Conservation (phyloP, 2,329 filamentous ascomycete species). For the Chaetomium sp. region DNA sequence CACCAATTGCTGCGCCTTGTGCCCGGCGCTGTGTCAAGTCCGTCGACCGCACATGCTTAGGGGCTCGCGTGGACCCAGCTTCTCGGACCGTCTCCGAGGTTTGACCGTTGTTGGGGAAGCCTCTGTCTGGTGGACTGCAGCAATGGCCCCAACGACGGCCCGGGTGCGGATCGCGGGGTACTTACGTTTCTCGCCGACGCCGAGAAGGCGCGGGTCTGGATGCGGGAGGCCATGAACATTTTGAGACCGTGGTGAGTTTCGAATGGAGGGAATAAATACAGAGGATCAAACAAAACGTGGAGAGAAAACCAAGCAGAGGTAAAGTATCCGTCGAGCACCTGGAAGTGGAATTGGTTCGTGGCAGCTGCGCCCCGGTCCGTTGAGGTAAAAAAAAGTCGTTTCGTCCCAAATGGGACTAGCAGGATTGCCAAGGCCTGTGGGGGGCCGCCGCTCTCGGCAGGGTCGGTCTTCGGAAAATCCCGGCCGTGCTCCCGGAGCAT, state of each 20-base stretch:
- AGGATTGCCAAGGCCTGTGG: not conserved
- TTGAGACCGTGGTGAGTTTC: conserved; percentile 29
- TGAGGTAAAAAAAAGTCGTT: conserved; percentile 18
- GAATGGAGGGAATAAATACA: not conserved
- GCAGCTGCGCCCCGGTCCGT: conserved; percentile 5
- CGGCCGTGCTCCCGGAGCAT: not conserved
- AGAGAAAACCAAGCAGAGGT: conserved; percentile 9
- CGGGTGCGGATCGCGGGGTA: conserved; percentile 13
- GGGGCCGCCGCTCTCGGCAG: conserved; percentile 12
- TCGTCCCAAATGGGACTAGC: not conserved
- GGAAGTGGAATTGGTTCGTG: conserved; percentile 1
- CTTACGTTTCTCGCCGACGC: conserved; percentile 70
- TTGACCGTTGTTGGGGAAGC: not conserved
- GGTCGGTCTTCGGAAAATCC: conserved; percentile 22
- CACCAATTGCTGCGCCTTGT: conserved; percentile 3
- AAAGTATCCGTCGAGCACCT: conserved; percentile 1
- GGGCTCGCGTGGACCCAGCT: too few relatives aligned
- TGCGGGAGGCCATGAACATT: conserved; percentile 68
- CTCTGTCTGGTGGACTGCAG: not conserved
- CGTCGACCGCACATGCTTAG: too few relatives aligned
- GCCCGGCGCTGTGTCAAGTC: not conserved
- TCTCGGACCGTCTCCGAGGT: not conserved
- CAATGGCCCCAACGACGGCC: not conserved
- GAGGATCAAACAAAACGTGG: conserved; percentile 1
- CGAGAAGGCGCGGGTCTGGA: conserved; percentile 77